Conservation (phyloP, 23 red algal genomes). For the Rhodosorus marinus region DNA sequence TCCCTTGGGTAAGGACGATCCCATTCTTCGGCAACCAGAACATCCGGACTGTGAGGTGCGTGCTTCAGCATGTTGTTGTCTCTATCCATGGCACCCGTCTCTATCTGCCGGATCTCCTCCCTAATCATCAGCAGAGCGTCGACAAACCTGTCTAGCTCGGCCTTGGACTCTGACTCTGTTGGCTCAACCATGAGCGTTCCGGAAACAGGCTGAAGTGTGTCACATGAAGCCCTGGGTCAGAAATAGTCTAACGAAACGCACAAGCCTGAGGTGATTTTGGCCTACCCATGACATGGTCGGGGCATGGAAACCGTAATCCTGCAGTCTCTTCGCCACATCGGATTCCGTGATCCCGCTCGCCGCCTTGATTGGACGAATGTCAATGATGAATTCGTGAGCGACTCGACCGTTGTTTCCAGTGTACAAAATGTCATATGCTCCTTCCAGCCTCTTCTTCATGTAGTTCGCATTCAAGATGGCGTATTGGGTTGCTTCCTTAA, state of each 20-base stretch:
- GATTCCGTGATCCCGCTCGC: constrained; percentile 72
- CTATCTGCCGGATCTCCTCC: constrained; percentile 90
- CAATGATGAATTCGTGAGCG: constrained; percentile 98
- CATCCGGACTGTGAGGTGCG: constrained; percentile 77
- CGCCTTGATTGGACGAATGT: constrained; percentile 90
- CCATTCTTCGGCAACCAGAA: constrained; percentile 62
- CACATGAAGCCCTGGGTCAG: no score
- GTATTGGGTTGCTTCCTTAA: constrained; percentile 70
- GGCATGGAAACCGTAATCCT: constrained; percentile 98
- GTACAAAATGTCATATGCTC: constrained; percentile 52
- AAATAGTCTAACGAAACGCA: no score
- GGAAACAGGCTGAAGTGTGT: no score
- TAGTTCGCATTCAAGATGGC: constrained; percentile 99
- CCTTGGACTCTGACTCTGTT: constrained; percentile 86
- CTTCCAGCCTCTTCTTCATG: constrained; percentile 68
- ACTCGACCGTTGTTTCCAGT: constrained; percentile 60
- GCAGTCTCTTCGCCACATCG: constrained; percentile 89
- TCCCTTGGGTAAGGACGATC: constrained; percentile 70
- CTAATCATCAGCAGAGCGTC: constrained; percentile 96
- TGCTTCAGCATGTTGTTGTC: constrained; percentile 91
- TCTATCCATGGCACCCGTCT: constrained; percentile 80
- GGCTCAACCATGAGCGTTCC: constrained; percentile 99
- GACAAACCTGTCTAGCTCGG: constrained; percentile 87
- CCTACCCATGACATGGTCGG: constrained; percentile 99
- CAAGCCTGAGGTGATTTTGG: no score